Evolutionary conservation across 208 protist genomes (phyloP).

Genomic region (Leptomonas pyrrhocoris): DNA sequence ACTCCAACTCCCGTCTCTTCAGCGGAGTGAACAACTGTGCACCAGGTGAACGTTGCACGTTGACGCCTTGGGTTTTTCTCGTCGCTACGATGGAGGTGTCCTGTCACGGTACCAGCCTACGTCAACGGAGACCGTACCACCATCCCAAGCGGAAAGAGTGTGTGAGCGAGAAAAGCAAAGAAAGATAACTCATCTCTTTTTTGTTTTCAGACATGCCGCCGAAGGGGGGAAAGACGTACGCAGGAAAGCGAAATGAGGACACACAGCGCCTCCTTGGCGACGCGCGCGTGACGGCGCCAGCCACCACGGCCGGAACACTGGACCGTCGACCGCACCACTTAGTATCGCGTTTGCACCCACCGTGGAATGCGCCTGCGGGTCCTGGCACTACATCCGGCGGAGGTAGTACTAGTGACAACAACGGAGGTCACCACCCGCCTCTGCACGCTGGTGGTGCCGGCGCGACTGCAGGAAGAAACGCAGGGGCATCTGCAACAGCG

Average conservation of each 20-base stretch:
- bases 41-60: too few species aligned
- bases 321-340: constrained; percentile 27
- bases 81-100: too few species aligned
- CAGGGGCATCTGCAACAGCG: not conserved
- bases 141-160: too few species aligned
- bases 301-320: not conserved
- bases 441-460: not conserved
- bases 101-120: too few species aligned
- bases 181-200: not conserved
- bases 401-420: not conserved
- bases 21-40: too few species aligned
- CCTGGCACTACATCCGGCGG: too few species aligned
- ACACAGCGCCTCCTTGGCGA: constrained; percentile 20
- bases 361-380: constrained; percentile 7
- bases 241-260: constrained; percentile 6
- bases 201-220: constrained; percentile 33
- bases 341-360: constrained; percentile 26
- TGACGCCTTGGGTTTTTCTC: too few species aligned
- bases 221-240: not conserved
- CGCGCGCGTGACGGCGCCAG: not conserved
- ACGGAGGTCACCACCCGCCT: not conserved
- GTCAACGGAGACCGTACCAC: too few species aligned
- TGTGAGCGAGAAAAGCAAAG: too few species aligned
- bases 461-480: not conserved
- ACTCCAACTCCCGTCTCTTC: too few species aligned